These are phyloP conservation scores for Penicillium sp. DNA, from an alignment of 2,329 filamentous ascomycete genomes.

Conservation along the genomic window DNA sequence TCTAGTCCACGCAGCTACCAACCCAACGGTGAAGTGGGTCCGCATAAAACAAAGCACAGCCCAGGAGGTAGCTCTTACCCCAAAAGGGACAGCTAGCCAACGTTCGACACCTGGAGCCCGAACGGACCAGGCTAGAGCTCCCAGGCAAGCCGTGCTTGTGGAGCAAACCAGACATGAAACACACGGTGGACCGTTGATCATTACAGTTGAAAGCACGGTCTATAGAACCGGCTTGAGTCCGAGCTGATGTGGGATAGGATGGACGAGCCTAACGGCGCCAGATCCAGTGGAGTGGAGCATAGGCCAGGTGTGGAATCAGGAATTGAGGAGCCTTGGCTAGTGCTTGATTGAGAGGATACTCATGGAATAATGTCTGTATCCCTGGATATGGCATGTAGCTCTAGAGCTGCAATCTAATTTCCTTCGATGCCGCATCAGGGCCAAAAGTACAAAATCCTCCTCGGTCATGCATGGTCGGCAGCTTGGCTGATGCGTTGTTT, in stretches of 20 bases:
- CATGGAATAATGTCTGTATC: background rate
- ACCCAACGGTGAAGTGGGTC: background rate
- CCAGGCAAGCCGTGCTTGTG: background rate
- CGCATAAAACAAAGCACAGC: background rate
- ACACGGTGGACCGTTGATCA: background rate
- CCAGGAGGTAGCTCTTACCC: background rate
- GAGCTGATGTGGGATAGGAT: background rate
- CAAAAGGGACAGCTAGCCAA: background rate
- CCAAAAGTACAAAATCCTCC: background rate
- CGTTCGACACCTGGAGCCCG: background rate
- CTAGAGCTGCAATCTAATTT: background rate
- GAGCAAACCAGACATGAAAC: conserved; percentile 2
- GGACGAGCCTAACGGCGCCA: conserved; percentile 1
- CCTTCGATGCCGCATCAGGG: background rate
- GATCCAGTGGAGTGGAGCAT: conserved; percentile 3
- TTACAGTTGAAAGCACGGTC: conserved; percentile 1
- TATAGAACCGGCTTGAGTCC: background rate
- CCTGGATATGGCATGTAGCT: background rate
- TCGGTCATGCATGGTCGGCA: background rate
- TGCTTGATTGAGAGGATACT: background rate
- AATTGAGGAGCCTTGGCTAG: background rate
- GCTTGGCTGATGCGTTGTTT: background rate
- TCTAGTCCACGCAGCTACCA: background rate
- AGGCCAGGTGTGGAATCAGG: background rate
- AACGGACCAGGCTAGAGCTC: background rate